Conservation (phyloP, 2,329 filamentous ascomycete genomes). For the Pseudopyricularia javanii region DNA sequence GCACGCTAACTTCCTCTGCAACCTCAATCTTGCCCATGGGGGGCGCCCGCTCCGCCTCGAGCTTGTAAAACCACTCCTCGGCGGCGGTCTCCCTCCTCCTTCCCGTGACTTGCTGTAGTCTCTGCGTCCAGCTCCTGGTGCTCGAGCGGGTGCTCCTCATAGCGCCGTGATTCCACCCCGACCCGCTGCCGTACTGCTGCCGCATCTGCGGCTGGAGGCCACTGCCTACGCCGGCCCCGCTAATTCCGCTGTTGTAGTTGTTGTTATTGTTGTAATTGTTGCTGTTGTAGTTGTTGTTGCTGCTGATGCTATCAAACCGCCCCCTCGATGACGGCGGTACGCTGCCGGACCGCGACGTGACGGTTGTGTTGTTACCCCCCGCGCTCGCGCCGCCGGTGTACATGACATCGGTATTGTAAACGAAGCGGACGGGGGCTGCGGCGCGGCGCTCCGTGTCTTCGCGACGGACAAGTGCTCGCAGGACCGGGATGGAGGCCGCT, state of each 20-base stretch:
- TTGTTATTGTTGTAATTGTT: neutral
- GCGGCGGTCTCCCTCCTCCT: neutral
- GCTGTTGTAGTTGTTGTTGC: too few relatives aligned
- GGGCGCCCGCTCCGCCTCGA: neutral
- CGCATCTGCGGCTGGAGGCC: neutral
- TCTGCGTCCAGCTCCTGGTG: neutral
- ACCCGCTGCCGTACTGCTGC: neutral
- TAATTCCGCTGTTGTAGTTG: neutral
- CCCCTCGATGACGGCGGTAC: neutral
- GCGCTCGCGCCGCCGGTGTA: neutral
- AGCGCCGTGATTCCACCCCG: neutral
- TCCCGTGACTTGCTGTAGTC: neutral
- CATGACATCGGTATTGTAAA: neutral
- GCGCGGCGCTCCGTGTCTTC: neutral
- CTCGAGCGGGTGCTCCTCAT: neutral
- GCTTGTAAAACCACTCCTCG: neutral
- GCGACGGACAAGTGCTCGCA: slow-evolving; percentile 4
- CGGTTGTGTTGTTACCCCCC: neutral
- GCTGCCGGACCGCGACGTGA: neutral
- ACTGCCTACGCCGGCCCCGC: neutral
- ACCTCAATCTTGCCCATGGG: neutral
- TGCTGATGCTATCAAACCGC: neutral
- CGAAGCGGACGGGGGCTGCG: neutral
- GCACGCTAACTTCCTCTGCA: neutral
- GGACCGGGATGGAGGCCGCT: slow-evolving; percentile 7